These are phyloP conservation scores for Pleurotus pulmonarius DNA, from an alignment of 768 basidiomycete species.

Conservation along the genomic window DNA sequence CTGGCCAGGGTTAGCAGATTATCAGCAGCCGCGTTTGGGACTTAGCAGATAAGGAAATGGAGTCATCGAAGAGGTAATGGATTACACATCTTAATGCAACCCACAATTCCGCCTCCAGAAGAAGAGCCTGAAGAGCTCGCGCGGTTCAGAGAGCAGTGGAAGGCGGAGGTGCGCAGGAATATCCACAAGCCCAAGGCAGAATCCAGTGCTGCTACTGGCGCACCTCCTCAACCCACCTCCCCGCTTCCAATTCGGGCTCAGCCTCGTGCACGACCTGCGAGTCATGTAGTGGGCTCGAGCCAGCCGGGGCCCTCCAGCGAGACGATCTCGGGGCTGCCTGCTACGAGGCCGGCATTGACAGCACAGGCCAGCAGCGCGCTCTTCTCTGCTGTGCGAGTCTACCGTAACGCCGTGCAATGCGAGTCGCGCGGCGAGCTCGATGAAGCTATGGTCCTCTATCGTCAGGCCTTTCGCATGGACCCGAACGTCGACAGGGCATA, in stretches of 20 bases:
- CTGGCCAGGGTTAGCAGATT: not conserved
- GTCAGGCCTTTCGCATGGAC: constrained; percentile 43
- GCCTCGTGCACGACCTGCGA: not conserved
- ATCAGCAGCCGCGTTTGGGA: not conserved
- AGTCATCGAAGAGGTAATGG: not conserved
- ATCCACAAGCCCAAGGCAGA: constrained; percentile 2
- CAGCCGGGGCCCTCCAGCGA: constrained; percentile 16
- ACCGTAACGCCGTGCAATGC: constrained; percentile 63
- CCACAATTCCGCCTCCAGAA: constrained; percentile 17
- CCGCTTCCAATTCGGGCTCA: constrained; percentile 4
- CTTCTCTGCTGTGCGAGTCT: constrained; percentile 56
- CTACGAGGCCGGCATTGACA: constrained; percentile 2
- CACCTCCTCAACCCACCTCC: not conserved
- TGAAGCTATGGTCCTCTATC: constrained; percentile 72
- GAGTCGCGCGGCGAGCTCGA: constrained; percentile 77
- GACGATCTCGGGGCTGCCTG: constrained; percentile 13
- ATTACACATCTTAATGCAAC: not conserved
- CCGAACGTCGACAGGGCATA: constrained; percentile 74
- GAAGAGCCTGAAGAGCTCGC: constrained; percentile 61
- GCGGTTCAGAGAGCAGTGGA: constrained; percentile 72
- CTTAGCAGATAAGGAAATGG: not conserved
- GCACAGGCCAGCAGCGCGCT: constrained; percentile 16
- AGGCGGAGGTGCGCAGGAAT: constrained; percentile 52
- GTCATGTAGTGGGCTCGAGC: not conserved
- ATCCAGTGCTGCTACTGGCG: constrained; percentile 5